Base-by-base conservation (phyloP, 2,329 filamentous ascomycete genomes). In the Hypoxylon sp. region DNA sequence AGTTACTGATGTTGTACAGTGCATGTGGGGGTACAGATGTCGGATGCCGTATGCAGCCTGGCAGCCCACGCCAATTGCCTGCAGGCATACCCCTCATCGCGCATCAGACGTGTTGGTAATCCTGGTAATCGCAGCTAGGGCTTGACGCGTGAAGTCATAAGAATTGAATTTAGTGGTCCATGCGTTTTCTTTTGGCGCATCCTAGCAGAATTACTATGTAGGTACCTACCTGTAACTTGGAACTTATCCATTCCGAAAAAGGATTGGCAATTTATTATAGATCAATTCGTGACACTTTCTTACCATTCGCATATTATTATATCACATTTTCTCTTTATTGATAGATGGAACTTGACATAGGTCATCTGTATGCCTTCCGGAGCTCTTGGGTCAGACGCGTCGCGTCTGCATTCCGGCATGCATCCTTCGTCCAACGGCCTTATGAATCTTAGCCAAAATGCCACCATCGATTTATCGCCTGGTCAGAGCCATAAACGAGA, bases 341-440 rank as follows among this genome's bases (percentile, higher is more conserved):
- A 57, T 68, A 64, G 49, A 70, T 69, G 67, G 65, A 63, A 55
- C 35, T 51, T 29, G 49, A 51, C 34, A 51, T 38, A 29, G 31
- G 15, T 16, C 42, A 55, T 61, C 55, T 48, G 57, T 55, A 73
- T 73, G 69, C 68, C 69, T 62, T 64, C 61, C 35, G 55, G 51
- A 60, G 59, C 57, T 61, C 63, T 60, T 34, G 62, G 56, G 52
- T 63, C 71, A 62, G 74, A 78, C 76, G 77, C 77, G 78, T 78
- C 78, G 75, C 78, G 76, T 73, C 72, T 70, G 52, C 64, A 58
- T 55, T 73, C 57, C 9, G 36, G 71, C 46, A 67, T 75, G 59
- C 75, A 71, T 37, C 69, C 74, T 40, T 69, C 67, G 57, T 71
- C 73, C 20, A 68, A 75, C 56, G 67, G 66, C 54, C 73, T 67